phyloP scores from a whole-genome alignment of 305 asterid species.

The Solanum hybrid region DNA sequence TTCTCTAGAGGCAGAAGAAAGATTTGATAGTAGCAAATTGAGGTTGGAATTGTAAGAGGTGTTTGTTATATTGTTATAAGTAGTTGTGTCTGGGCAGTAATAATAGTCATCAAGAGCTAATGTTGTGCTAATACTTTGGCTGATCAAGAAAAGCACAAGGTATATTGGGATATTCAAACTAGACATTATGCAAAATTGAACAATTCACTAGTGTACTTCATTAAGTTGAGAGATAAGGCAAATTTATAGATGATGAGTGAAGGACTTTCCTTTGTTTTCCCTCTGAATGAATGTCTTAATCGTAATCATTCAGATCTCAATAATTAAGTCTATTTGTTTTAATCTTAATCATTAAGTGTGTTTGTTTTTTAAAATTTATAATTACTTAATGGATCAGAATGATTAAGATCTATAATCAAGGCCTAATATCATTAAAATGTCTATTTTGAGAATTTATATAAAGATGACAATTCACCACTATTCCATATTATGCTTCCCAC shows the following conservation, averaged over 20 bases:
- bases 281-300: neutral
- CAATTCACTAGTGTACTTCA: neutral
- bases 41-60: conserved; percentile 1
- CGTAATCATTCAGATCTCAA: neutral
- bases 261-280: neutral
- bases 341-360: too few relatives aligned
- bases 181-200: neutral
- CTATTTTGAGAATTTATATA: neutral
- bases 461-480: too few relatives aligned
- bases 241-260: neutral
- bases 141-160: neutral
- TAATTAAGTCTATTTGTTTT: too few relatives aligned
- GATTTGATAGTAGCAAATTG: neutral
- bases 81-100: neutral
- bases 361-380: too few relatives aligned
- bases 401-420: neutral
- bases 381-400: too few relatives aligned
- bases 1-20: neutral
- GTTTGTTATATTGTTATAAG: neutral
- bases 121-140: neutral
- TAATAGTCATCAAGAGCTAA: neutral
- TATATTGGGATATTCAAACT: neutral
- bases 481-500: too few relatives aligned
- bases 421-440: too few relatives aligned
- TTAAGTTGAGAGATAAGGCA: neutral